These are phyloP conservation scores for Singerocomus inundabilis DNA, from an alignment of 1,284 basidiomycete genomes.

Conservation along the genomic window DNA sequence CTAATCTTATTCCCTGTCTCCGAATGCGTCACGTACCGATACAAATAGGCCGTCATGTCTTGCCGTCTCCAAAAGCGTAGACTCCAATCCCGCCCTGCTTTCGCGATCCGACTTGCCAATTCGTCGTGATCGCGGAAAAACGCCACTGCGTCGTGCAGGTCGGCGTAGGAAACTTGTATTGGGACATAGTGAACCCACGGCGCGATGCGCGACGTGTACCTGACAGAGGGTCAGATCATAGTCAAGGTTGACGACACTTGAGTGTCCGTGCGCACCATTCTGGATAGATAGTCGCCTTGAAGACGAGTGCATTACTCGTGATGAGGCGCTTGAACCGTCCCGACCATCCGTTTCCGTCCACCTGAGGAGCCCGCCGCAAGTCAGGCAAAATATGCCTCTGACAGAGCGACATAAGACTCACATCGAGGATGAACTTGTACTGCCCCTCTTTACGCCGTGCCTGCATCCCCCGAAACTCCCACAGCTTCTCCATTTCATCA, in stretches of 20 bases:
- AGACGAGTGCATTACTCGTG: constrained; percentile 57
- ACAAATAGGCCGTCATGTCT: constrained; percentile 64
- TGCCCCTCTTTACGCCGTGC: constrained; percentile 46
- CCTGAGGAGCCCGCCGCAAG: constrained; percentile 29
- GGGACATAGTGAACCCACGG: constrained; percentile 65
- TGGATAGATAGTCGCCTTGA: constrained; percentile 64
- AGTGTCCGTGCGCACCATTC: constrained; percentile 49
- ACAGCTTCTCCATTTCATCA: constrained; percentile 40
- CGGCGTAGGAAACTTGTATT: constrained; percentile 51
- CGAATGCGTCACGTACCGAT: constrained; percentile 40
- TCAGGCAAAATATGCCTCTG: background rate
- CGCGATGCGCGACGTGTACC: constrained; percentile 44
- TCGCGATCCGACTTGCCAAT: constrained; percentile 55
- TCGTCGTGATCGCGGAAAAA: constrained; percentile 63
- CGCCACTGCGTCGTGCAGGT: constrained; percentile 53
- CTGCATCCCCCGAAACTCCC: constrained; percentile 47
- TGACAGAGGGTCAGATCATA: constrained; percentile 8
- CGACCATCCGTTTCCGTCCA: constrained; percentile 72
- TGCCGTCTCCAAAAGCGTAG: constrained; percentile 59
- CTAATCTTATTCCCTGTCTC: too few relatives aligned
- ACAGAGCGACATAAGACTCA: constrained; percentile 31
- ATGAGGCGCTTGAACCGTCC: constrained; percentile 67
- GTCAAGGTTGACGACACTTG: background rate
- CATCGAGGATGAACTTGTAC: constrained; percentile 67
- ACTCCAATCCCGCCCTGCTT: constrained; percentile 59